phyloP scores from a whole-genome alignment of 2,329 filamentous ascomycete species.

The Fusarium keratoplasticum region DNA sequence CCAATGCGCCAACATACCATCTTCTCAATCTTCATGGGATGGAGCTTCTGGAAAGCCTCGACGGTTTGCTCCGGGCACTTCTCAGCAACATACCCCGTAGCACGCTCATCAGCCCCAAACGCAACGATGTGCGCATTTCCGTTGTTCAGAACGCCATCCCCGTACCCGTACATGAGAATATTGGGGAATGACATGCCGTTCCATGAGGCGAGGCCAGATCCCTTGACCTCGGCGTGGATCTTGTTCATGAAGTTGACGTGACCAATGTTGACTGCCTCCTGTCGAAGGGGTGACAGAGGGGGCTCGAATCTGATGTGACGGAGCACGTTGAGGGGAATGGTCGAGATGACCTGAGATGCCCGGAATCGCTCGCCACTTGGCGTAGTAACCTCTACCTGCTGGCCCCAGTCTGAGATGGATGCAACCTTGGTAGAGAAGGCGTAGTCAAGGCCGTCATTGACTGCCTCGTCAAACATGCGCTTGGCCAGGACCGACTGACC shows the following conservation, averaged over 20 bases:
- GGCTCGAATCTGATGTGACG: not conserved
- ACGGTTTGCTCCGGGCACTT: not conserved
- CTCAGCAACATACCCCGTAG: not conserved
- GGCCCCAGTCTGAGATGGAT: not conserved
- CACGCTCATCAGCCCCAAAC: not conserved
- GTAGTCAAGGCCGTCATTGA: not conserved
- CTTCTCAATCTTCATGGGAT: not conserved
- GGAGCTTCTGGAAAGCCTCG: not conserved
- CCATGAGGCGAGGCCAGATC: not conserved
- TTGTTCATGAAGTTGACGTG: not conserved
- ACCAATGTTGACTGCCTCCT: not conserved
- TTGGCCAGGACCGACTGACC: not conserved
- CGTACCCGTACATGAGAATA: not conserved
- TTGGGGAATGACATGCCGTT: not conserved
- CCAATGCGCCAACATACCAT: not conserved
- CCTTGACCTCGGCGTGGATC: not conserved
- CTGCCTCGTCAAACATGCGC: not conserved
- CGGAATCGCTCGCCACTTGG: not conserved
- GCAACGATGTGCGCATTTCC: not conserved
- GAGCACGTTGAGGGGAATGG: not conserved
- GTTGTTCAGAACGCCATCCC: not conserved
- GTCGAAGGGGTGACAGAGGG: not conserved
- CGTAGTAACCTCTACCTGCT: not conserved
- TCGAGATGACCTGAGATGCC: not conserved
- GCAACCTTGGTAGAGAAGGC: not conserved